Evolutionary conservation across 495 filamentous ascomycete species (phyloP).

Genomic region (Umbilicaria muhlenbergii): DNA sequence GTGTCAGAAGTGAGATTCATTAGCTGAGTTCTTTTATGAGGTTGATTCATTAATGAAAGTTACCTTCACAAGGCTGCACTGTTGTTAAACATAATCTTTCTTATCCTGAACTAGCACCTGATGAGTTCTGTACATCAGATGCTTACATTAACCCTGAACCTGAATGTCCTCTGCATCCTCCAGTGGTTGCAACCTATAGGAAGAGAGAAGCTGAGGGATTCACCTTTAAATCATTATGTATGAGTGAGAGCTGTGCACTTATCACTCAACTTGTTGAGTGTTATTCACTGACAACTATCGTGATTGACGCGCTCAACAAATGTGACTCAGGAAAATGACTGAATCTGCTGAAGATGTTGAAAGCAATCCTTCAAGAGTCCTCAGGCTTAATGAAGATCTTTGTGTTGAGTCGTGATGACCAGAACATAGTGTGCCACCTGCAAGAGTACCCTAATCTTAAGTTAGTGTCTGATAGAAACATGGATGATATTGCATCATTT

Average conservation of each 20-base stretch:
- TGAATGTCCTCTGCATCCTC: slow-evolving; percentile 4
- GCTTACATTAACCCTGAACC: slow-evolving; percentile 4
- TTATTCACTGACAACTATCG: slow-evolving; percentile 11
- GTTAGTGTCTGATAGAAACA: slow-evolving; percentile 16
- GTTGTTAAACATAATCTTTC: too few species aligned
- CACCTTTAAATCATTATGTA: not conserved
- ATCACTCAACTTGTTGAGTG: not conserved
- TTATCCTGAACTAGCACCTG: too few species aligned
- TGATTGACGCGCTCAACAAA: slow-evolving; percentile 28
- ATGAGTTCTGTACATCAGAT: too few species aligned
- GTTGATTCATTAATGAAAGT: too few species aligned
- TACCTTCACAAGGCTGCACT: too few species aligned
- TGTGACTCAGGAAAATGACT: slow-evolving; percentile 13
- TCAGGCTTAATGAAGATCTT: slow-evolving; percentile 22
- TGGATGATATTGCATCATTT: slow-evolving; percentile 18
- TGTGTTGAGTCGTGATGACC: slow-evolving; percentile 22
- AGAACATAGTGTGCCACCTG: slow-evolving; percentile 19
- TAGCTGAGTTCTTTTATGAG: too few species aligned
- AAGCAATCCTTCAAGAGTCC: slow-evolving; percentile 15
- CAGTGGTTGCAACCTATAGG: not conserved
- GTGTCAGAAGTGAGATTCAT: too few species aligned
- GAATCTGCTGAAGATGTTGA: slow-evolving; percentile 14
- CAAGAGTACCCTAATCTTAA: slow-evolving; percentile 14
- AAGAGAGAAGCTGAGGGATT: slow-evolving; percentile 1
- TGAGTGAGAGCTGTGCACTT: slow-evolving; percentile 2